phyloP scores from a whole-genome alignment of 2,329 filamentous ascomycete species.

The Pestalotiopsis sp. region DNA sequence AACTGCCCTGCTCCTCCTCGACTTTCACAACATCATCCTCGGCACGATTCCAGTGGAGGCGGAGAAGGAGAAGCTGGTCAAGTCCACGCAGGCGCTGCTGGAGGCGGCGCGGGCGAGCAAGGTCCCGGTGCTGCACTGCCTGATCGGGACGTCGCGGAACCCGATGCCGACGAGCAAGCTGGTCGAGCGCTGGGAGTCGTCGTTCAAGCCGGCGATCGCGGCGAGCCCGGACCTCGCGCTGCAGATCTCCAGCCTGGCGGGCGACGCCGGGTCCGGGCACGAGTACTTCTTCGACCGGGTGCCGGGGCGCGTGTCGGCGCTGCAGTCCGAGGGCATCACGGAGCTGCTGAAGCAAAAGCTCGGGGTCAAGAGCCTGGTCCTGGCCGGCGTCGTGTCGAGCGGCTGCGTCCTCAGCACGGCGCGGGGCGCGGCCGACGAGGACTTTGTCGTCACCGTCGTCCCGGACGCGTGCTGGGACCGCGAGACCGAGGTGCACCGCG shows the following conservation, averaged over 20 bases:
- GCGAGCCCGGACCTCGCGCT: conserved; percentile 11
- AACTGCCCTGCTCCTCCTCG: conserved; percentile 19
- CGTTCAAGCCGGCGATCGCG: conserved; percentile 14
- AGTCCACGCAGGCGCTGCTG: conserved; percentile 13
- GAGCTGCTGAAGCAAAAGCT: conserved; percentile 14
- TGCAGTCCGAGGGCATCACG: conserved; percentile 12
- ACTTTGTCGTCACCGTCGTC: conserved; percentile 19
- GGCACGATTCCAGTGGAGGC: conserved; percentile 10
- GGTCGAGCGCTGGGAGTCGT: conserved; percentile 11
- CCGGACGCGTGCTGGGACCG: conserved; percentile 19
- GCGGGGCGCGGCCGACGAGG: conserved; percentile 15
- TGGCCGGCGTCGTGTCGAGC: conserved; percentile 16
- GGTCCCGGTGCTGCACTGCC: conserved; percentile 19
- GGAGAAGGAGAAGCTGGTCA: conserved; percentile 12
- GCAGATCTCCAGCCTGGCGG: conserved; percentile 12
- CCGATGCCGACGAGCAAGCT: conserved; percentile 16
- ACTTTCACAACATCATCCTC: conserved; percentile 17
- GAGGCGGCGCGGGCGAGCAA: conserved; percentile 15
- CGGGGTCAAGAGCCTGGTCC: conserved; percentile 14
- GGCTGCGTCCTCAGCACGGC: conserved; percentile 18
- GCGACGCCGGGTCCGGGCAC: neutral
- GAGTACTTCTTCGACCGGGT: conserved; percentile 12
- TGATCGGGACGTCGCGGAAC: conserved; percentile 7
- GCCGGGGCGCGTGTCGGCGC: conserved; percentile 14
- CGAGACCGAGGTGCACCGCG: neutral